Evolutionary conservation across 2,329 filamentous ascomycete genomes (phyloP).

Genomic region (Trichocomaceae sp.): DNA sequence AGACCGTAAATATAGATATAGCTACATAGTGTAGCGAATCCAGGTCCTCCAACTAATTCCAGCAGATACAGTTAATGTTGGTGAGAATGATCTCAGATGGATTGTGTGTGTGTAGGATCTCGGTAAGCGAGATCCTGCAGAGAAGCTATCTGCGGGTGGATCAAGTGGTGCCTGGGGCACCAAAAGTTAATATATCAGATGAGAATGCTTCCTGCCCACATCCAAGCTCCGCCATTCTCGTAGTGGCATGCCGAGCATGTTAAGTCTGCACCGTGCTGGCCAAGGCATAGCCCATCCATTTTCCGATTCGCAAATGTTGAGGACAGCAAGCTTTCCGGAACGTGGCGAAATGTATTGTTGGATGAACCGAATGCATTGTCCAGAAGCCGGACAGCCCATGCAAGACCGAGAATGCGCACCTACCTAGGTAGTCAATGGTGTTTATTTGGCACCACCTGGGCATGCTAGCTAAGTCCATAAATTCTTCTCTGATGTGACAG

Average conservation of each 20-base stretch:
- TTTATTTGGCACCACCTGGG: constrained; percentile 37
- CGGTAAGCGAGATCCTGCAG: too few species aligned
- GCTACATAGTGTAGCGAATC: constrained; percentile 14
- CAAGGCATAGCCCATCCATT: constrained; percentile 41
- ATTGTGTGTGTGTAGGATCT: too few species aligned
- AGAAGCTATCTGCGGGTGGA: too few species aligned
- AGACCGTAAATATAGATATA: not conserved
- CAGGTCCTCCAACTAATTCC: constrained; percentile 15
- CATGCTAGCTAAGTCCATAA: constrained; percentile 34
- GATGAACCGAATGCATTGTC: constrained; percentile 32
- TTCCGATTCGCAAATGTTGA: constrained; percentile 37
- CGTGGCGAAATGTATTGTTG: constrained; percentile 35
- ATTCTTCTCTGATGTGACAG: constrained; percentile 34
- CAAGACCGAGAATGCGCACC: constrained; percentile 31
- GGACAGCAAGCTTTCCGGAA: constrained; percentile 32
- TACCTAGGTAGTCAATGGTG: constrained; percentile 35
- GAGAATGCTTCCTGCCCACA: constrained; percentile 39
- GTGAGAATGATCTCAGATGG: too few species aligned
- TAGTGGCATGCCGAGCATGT: constrained; percentile 38
- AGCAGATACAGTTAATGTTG: constrained; percentile 42
- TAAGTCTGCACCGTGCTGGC: constrained; percentile 44
- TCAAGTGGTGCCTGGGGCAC: too few species aligned
- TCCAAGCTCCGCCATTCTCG: constrained; percentile 35
- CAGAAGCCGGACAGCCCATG: constrained; percentile 21
- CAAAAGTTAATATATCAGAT: constrained; percentile 35